Evolutionary conservation across 2,329 filamentous ascomycete species (phyloP), one percentile per base, ranked within the genome.

Genomic region (Drechmeria coniospora): DNA sequence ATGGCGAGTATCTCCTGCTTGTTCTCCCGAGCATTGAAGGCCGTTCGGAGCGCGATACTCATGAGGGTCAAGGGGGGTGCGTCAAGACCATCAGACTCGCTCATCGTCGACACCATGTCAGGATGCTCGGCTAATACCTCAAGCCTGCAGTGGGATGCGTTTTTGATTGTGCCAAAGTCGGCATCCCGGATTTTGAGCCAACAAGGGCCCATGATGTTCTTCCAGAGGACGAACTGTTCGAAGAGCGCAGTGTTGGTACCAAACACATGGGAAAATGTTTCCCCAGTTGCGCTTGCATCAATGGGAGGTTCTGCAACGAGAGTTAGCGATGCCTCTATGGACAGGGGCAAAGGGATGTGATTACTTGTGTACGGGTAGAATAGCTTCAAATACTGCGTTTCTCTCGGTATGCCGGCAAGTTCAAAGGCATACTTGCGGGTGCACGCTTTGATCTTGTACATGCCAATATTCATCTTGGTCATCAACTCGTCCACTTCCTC

Each of bases 151-250:
- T 92, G 90, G 1, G 90, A 98, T 8, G 84, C 80, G 42, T 94
- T 94, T 52, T 83, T 87, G 39, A 95, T 65, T 5, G 79, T 64
- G 12, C 68, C 67, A 47, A 92, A 94, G 49, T 94, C 76, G 17
- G 80, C 80, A 39, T 79, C 77, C 38, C 84, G 69, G 30, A 98
- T 90, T 47, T 78, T 86, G 25, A 98, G 68, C 90, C 90, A 98
- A 51, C 90, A 95, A 17, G 90, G 90, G 2, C 90, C 90, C 87
- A 94, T 98, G 42, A 98, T 81, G 47, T 93, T 92, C 58, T 94
- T 95, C 80, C 86, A 94, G 5, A 98, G 65, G 13, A 98, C 90
- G 47, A 98, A 98, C 43, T 98, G 90, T 54, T 98, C 90, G 42
- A 98, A 98, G 1, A 98, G 64, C 1, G 82, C 74, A 0, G 90